Evolutionary conservation across 2,329 filamentous ascomycete genomes (phyloP), one percentile per base, ranked within the genome.

Genomic region (Cladosporium velox): DNA sequence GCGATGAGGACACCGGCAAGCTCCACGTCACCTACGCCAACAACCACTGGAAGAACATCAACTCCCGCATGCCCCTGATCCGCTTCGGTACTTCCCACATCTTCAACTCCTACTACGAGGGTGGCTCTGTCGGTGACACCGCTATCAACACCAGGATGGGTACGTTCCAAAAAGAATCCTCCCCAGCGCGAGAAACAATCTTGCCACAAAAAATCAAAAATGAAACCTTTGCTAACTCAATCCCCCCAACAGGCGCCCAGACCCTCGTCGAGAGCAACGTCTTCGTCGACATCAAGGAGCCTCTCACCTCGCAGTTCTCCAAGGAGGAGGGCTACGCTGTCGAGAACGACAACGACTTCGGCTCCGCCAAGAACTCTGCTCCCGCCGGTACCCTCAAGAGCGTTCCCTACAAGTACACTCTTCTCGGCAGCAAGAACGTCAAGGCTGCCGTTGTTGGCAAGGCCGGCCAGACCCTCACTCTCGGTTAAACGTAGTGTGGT

Each of bases 41-140:
- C 82, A 90, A 90, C 84, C 81, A 86, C 81, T 90, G 83, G 82
- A 73, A 74, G 70, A 88, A 90, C 80, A 77, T 89, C 74, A 87
- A 88, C 82, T 88, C 85, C 8, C 88, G 88, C 65, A 80, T 79
- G 0, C 88, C 89, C 4, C 86, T 84, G 3, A 75, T 90, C 75
- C 87, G 88, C 70, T 91, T 90, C 79, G 88, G 88, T 32, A 89
- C 86, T 51, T 87, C 80, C 12, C 88, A 91, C 78, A 74, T 86
- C 71, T 86, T 83, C 80, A 88, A 86, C 81, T 82, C 75, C 73
- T 81, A 80, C 75, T 83, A 77, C 74, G 77, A 80, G 21, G 61
- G 63, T 3, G 63, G 55, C 41, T 71, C 73, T 28, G 74, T 77
- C 21, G 69, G 68, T 30, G 77, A 79, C 61, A 69, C 67, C 30